Evolutionary conservation across 352 stramenopile genomes (phyloP).

Genomic region (Phytophthora pini): DNA sequence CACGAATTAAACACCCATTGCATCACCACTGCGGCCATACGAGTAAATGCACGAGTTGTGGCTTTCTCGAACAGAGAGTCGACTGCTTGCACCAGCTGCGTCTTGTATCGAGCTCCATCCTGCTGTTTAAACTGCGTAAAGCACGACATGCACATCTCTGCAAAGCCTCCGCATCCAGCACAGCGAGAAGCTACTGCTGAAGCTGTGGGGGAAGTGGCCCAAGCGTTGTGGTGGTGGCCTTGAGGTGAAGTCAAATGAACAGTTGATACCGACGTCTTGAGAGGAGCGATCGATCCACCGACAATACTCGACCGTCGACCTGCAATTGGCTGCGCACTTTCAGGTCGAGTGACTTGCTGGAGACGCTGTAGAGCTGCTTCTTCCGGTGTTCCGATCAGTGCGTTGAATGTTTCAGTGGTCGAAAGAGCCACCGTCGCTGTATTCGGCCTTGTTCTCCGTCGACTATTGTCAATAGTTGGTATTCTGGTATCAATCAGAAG

Average conservation of each 20-base stretch:
- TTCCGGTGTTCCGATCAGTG: slow-evolving; percentile 33
- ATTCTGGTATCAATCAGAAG: slow-evolving; percentile 5
- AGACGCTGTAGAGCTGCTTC: slow-evolving; percentile 7
- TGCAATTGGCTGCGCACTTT: slow-evolving; percentile 21
- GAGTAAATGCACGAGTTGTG: slow-evolving; percentile 61
- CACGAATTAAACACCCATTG: slow-evolving; percentile 75
- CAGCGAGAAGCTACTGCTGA: slow-evolving; percentile 41
- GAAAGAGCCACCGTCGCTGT: slow-evolving; percentile 39
- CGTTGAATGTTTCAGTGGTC: slow-evolving; percentile 42
- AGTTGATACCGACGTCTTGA: slow-evolving; percentile 6
- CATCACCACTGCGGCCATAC: slow-evolving; percentile 58
- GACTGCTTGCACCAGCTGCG: slow-evolving; percentile 62
- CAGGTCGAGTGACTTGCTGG: slow-evolving; percentile 18
- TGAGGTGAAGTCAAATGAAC: slow-evolving; percentile 5
- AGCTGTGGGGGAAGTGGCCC: slow-evolving; percentile 2
- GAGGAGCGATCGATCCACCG: slow-evolving; percentile 22
- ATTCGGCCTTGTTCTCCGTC: slow-evolving; percentile 38
- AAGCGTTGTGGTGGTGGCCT: slow-evolving; percentile 12
- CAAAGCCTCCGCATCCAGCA: slow-evolving; percentile 61
- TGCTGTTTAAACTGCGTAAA: slow-evolving; percentile 70
- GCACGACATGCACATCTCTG: slow-evolving; percentile 76
- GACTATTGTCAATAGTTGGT: slow-evolving; percentile 5
- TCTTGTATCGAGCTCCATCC: slow-evolving; percentile 71
- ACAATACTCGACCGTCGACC: not conserved
- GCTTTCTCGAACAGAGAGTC: slow-evolving; percentile 72